A percentile compares a stretch with the other conserved stretches of the same genome.
phyloP scores from a whole-genome alignment of 352 stramenopile species.

The Pilasporangium apinafurcum region DNA sequence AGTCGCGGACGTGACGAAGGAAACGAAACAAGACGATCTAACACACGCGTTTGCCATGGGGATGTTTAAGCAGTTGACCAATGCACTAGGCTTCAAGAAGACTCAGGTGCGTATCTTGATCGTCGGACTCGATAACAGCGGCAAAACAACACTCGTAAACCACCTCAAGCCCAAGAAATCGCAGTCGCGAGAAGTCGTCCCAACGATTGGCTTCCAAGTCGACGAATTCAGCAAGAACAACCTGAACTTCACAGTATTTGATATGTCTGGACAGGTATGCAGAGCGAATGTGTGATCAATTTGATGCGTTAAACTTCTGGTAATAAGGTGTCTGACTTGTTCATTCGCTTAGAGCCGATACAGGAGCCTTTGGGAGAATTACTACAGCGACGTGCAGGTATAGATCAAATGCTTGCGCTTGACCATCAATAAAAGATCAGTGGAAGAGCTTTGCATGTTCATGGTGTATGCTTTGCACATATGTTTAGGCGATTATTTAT shows the following conservation, averaged over 20 bases:
- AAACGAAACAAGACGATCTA: too few species aligned
- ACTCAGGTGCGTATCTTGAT: slow-evolving; percentile 84
- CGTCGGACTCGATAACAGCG: slow-evolving; percentile 87
- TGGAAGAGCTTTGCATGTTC: neutral
- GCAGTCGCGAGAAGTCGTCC: slow-evolving; percentile 76
- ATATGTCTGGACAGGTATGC: slow-evolving; percentile 78
- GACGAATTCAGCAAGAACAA: slow-evolving; percentile 88
- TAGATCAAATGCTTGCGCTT: neutral
- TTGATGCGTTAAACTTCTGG: too few species aligned
- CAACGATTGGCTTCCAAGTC: slow-evolving; percentile 88
- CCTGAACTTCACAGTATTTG: slow-evolving; percentile 89
- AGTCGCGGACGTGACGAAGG: too few species aligned
- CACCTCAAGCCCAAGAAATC: slow-evolving; percentile 88
- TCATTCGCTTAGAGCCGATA: slow-evolving; percentile 62
- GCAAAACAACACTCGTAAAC: slow-evolving; percentile 91
- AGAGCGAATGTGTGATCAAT: too few species aligned
- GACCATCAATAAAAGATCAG: neutral
- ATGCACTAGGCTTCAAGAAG: slow-evolving; percentile 77
- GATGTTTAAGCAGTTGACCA: slow-evolving; percentile 79
- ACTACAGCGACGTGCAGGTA: slow-evolving; percentile 74
- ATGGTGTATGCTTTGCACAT: neutral
- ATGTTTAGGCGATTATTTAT: slow-evolving; percentile 78
- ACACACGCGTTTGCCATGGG: too few species aligned
- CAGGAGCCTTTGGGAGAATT: slow-evolving; percentile 80
- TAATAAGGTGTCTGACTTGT: too few species aligned